Evolutionary conservation across 202 grass and related monocot species (phyloP), one percentile per base, ranked within the genome.

Genomic region (Miscanthus sacchariflorus): DNA sequence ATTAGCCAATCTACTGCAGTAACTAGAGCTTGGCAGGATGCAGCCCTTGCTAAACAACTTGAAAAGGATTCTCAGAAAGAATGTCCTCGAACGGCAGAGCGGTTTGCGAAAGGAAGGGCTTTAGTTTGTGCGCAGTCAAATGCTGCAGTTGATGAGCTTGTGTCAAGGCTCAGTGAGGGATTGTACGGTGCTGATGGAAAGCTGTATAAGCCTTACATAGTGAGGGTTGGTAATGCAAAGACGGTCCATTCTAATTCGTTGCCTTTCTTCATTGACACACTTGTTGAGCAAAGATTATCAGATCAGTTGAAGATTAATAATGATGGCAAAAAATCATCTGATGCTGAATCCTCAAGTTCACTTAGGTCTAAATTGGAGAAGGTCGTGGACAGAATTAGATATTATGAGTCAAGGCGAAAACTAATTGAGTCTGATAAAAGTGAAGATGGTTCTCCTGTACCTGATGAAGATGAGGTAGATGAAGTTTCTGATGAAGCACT

Each of bases 61-160:
- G 87, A 91, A 49, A 91, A 89, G 28, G 91, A 98, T 82, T 92
- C 89, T n/a, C 81, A 82, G 73, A 93, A 85, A 88, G 93, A 93
- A 81, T 85, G 73, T 71, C 81, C 86, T 84, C 81, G 72, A 78
- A 59, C 77, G 63, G 84, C 75, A 64, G 92, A 92, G 76, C 90
- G 75, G 48, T 79, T 89, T 76, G 56, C 61, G 14, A 95, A 78
- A 91, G 92, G 96, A 86, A 93, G 96, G 72, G 91, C 89, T 96
- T 82, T 98, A 72, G 65, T 98, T 73, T 98, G 96, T 86, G 96
- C 94, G 2, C 94, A 98, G 54, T 98, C 96, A 77, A 98, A 98
- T 89, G 96, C 96, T 71, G 96, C 96, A 49, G 96, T 98, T 82
- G 96, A 98, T 88, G 96, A 98, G 82, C 87, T 98, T 81, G 90